Base-by-base conservation (phyloP, 108 stramenopile genomes). In the Skeletonema costatum region DNA sequence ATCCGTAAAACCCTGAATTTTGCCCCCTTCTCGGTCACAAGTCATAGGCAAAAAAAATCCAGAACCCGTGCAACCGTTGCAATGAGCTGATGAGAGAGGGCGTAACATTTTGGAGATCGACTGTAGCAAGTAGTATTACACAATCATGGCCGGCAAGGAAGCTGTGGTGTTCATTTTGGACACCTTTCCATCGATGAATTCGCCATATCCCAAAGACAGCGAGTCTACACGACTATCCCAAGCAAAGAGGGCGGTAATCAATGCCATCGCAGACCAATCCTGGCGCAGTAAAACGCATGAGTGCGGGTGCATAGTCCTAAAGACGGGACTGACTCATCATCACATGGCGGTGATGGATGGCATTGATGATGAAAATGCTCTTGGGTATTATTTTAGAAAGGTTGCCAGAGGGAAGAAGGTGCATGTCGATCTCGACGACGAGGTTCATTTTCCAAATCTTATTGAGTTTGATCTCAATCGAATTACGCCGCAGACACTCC, bases 121-220 rank as follows among this genome's bases (percentile, higher is more conserved):
- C 44, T 4, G 16, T 46, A 46, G 16, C 16, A 46, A 42, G 25
- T 13, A 46, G 44, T 46, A 46, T n/a, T 46, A 42, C 16, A 46
- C 25, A 38, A 81, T 33, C 60, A 81, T 77, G 80, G 36, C 63
- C 38, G 60, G 53, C 65, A 94, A 92, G 77, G 87, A 94, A 81
- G 91, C 91, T 1, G 86, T 91, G 19, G 85, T 92, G 0, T 86
- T 89, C 68, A 71, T 92, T 30, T 60, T 94, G 59, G 93, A 94
- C 66, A 65, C 91, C 33, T 85, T 80, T 65, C 74, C 78, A 51
- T 76, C 89, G 63, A 94, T 94, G 93, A 77, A 78, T 60, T 50
- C 53, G 11, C 79, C 80, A 19, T 86, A 86, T 44, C 51, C 51
- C 53, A 36, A 58, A 19, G 30, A 46, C 19, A 61, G 21, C 68